Percentiles rank a stretch among this genome's conserved stretches.
These are phyloP conservation scores for Fusarium siculi DNA, from an alignment of 2,329 filamentous ascomycete species.

Conservation along the genomic window DNA sequence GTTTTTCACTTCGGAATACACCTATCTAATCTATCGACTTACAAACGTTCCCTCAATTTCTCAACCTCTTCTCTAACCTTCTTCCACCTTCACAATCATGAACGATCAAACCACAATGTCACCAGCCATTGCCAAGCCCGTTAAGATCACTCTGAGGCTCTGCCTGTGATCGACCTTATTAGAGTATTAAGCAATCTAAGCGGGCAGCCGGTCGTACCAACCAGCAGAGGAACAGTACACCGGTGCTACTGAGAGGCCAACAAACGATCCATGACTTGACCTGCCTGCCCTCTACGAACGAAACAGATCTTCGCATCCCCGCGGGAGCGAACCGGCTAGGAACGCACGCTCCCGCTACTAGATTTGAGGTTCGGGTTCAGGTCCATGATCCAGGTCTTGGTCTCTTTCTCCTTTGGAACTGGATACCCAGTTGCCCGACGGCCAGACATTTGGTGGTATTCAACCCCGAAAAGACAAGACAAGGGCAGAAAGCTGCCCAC, in stretches of 20 bases:
- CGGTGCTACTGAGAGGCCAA: neutral
- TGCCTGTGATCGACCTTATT: conserved; percentile 19
- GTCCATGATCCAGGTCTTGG: conserved; percentile 7
- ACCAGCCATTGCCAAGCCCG: neutral
- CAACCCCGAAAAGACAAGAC: neutral
- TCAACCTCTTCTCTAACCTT: neutral
- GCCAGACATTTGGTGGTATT: conserved; percentile 26
- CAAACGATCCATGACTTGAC: conserved; percentile 11
- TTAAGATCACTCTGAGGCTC: conserved; percentile 16
- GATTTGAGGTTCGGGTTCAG: neutral
- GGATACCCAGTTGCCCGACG: conserved; percentile 15
- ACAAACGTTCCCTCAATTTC: neutral
- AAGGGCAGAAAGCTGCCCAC: conserved; percentile 25
- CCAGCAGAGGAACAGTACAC: conserved; percentile 12
- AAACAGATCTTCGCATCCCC: conserved; percentile 17
- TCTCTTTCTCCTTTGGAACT: neutral
- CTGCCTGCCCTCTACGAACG: conserved; percentile 18
- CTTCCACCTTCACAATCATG: neutral
- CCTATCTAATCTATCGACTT: conserved; percentile 6
- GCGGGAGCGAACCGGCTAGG: conserved; percentile 25
- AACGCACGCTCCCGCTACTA: conserved; percentile 30
- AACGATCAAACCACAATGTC: neutral
- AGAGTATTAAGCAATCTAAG: neutral
- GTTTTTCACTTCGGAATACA: neutral
- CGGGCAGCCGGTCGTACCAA: neutral